These are phyloP conservation scores for Blastocystis sp. DNA, from an alignment of 352 stramenopile genomes.

Conservation along the genomic window DNA sequence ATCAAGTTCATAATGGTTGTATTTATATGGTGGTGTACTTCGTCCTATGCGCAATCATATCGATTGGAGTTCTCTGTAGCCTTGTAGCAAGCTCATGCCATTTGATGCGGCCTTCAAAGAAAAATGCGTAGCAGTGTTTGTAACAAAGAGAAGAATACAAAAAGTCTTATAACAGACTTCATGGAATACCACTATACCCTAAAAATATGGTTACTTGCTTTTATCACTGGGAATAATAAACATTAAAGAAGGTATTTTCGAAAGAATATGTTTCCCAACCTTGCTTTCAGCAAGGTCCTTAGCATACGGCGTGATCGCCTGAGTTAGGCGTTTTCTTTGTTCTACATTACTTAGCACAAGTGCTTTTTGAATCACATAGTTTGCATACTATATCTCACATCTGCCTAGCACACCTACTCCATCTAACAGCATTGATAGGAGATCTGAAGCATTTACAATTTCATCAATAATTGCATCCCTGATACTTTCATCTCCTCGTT, in stretches of 20 bases:
- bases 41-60: neutral
- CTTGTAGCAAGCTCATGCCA: neutral
- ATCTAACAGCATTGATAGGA: neutral
- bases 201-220: neutral
- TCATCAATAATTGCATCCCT: conserved; percentile 75
- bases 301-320: conserved; percentile 89
- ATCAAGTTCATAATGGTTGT: neutral
- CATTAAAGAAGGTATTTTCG: neutral
- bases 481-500: conserved; percentile 78
- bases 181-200: neutral
- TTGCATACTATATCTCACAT: conserved; percentile 80
- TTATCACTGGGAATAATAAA: neutral
- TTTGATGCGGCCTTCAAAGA: neutral
- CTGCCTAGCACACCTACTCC: neutral
- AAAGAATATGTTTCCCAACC: neutral
- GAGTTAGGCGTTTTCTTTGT: conserved; percentile 84
- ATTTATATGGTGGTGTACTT: neutral
- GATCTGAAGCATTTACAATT: conserved; percentile 62
- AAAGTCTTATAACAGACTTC: neutral
- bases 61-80: neutral
- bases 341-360: conserved; percentile 85
- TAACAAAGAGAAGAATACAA: neutral
- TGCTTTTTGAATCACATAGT: conserved; percentile 94
- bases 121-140: neutral
- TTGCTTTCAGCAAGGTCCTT: neutral